Evolutionary conservation across 2,329 filamentous ascomycete genomes (phyloP), one percentile per base, ranked within the genome.

Genomic region (Penicillium concentricum): DNA sequence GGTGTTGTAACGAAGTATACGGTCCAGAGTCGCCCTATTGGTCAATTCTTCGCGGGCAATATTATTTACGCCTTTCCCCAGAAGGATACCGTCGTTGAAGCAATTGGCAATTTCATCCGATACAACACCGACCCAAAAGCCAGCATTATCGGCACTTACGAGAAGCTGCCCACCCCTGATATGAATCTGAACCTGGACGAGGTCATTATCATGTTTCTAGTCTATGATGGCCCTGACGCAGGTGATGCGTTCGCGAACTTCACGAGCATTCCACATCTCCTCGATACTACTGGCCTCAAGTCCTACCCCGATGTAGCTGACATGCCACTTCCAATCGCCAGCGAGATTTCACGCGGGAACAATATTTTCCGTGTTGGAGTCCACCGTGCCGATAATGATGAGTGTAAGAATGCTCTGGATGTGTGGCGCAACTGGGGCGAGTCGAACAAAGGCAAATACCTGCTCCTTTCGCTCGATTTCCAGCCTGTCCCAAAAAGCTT

Each of bases 51-150:
- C 39, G 69, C 68, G 3, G 69, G 69, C 3, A 71, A 69, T 24
- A 18, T 71, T 47, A 56, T 71, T 30, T 71, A 67, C 34, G 35
- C 63, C 16, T 65, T 69, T 15, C 60, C 67, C 3, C 68, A 73
- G 13, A 65, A 60, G 18, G 62, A 67, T 24, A 57, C 58, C 6
- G 64, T 72, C 5, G 61, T 69, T 32, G 56, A 64, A 8, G 72
- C 72, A 0, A 68, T 70, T 38, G 57, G 58, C 13, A 60, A 72
- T 49, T 74, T 74, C 47, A 67, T 68, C 28, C 41, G 58, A 34
- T 69, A 72, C 56, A 74, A 74, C 58, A 67, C 57, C 13, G 70
- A 74, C 24, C 66, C 71, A 1, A 73, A 73, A 52, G 72, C 72
- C 7, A 61, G 64, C 30, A 69, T 74, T 44, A 67, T 74, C 54